phyloP scores from a whole-genome alignment of 352 stramenopile species.

The Pythium aristosporum region DNA sequence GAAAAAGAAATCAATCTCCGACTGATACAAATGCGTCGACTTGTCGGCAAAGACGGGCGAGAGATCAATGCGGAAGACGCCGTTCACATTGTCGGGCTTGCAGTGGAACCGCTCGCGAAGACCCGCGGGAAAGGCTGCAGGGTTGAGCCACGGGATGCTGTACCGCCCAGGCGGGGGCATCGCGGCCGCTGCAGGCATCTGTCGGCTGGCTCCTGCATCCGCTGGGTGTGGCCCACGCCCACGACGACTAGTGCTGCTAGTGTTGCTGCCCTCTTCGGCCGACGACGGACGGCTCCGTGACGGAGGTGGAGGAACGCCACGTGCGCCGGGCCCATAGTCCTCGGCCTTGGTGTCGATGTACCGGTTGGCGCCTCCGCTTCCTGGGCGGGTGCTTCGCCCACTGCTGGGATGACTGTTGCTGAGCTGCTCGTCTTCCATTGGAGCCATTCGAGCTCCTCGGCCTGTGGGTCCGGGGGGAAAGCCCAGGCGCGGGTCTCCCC shows the following conservation, averaged over 20 bases:
- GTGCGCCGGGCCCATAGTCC: conserved; percentile 4
- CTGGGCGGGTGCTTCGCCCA: conserved; percentile 6
- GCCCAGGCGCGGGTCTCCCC: background rate
- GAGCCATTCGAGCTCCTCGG: background rate
- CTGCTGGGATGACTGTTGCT: conserved; percentile 3
- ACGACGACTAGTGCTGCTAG: background rate
- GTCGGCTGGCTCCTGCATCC: background rate
- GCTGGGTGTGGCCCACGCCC: background rate
- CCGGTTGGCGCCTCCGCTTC: conserved; percentile 1
- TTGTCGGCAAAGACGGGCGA: conserved; percentile 30
- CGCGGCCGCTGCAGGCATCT: background rate
- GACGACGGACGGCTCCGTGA: conserved; percentile 9
- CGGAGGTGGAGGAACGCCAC: background rate
- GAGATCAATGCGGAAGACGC: conserved; percentile 37
- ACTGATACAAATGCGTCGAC: conserved; percentile 29
- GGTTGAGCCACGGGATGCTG: conserved; percentile 31
- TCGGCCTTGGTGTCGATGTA: background rate
- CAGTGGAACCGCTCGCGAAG: conserved; percentile 32
- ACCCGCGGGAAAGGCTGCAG: conserved; percentile 20
- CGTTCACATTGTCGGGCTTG: conserved; percentile 29
- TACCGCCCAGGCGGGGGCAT: conserved; percentile 24
- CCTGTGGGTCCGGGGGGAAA: background rate
- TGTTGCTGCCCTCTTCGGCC: conserved; percentile 2
- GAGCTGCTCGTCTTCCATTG: conserved; percentile 1
- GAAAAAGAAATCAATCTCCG: conserved; percentile 42